A percentile compares a stretch with the other conserved stretches of the same genome.
These are phyloP conservation scores for Spergularia bocconei DNA, from an alignment of 148 eudicot species.

Conservation along the genomic window DNA sequence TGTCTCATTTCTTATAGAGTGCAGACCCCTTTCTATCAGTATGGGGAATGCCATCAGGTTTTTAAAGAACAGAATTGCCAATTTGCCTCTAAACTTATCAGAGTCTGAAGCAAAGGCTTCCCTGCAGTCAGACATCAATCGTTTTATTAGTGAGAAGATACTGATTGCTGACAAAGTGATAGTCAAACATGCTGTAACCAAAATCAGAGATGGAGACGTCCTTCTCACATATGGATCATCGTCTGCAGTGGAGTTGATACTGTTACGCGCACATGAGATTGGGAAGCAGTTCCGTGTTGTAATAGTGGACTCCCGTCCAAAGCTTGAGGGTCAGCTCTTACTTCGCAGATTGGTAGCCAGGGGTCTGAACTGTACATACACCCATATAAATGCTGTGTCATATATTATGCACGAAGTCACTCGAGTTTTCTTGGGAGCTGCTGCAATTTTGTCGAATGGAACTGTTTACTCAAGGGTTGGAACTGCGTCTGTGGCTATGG, in stretches of 20 bases:
- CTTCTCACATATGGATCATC: slow-evolving; percentile 92
- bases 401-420: slow-evolving; percentile 92
- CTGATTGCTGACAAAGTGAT: slow-evolving; percentile 88
- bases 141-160: slow-evolving; percentile 78
- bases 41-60: slow-evolving; percentile 98
- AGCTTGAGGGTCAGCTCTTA: slow-evolving; percentile 81
- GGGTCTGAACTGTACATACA: slow-evolving; percentile 87
- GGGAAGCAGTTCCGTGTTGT: slow-evolving; percentile 87
- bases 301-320: slow-evolving; percentile 87
- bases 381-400: slow-evolving; percentile 93
- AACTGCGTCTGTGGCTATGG: slow-evolving; percentile 97
- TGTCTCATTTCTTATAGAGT: slow-evolving; percentile 87
- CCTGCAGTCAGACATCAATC: slow-evolving; percentile 68
- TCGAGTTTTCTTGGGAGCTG: slow-evolving; percentile 86
- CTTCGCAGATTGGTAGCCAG: slow-evolving; percentile 89
- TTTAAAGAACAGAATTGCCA: slow-evolving; percentile 69
- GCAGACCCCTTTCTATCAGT: slow-evolving; percentile 97
- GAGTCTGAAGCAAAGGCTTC: slow-evolving; percentile 91
- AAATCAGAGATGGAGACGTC: slow-evolving; percentile 96
- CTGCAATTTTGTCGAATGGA: slow-evolving; percentile 88
- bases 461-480: slow-evolving; percentile 98
- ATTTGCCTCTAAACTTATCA: slow-evolving; percentile 60
- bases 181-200: slow-evolving; percentile 87
- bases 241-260: slow-evolving; percentile 86
- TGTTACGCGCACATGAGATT: slow-evolving; percentile 85